Conservation (phyloP, 1,139 yeast genomes). For the Kluyveromyces marxianus region DNA sequence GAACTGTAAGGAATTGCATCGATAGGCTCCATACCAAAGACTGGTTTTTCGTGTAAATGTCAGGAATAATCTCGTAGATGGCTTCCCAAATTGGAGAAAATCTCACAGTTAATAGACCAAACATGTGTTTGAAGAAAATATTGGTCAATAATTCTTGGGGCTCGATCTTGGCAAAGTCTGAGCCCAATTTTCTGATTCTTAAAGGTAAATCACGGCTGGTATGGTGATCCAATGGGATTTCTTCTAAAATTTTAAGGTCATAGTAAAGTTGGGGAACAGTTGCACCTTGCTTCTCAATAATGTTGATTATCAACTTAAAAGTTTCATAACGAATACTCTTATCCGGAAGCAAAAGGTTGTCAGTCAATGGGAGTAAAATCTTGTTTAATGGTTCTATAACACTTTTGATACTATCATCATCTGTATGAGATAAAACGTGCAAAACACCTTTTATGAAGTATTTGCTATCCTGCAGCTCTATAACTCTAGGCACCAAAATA, state of each 20-base stretch:
- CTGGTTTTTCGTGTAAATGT: constrained; percentile 39
- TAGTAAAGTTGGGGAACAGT: constrained; percentile 33
- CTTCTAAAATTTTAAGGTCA: constrained; percentile 54
- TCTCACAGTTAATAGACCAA: constrained; percentile 67
- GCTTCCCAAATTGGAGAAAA: constrained; percentile 87
- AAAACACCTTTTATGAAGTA: constrained; percentile 22
- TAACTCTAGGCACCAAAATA: not conserved
- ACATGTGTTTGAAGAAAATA: constrained; percentile 48
- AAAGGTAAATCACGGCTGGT: constrained; percentile 69
- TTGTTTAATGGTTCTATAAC: not conserved
- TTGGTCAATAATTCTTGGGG: constrained; percentile 31
- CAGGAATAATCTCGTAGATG: constrained; percentile 52
- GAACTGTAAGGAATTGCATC: constrained; percentile 31
- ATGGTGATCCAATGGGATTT: constrained; percentile 60
- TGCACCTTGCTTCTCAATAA: constrained; percentile 27
- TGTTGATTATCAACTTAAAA: constrained; percentile 34
- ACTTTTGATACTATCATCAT: not conserved
- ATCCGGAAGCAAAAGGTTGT: constrained; percentile 41
- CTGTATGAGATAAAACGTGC: constrained; percentile 10
- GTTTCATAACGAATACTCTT: constrained; percentile 43
- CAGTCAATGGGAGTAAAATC: constrained; percentile 13
- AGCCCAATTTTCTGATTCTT: constrained; percentile 57
- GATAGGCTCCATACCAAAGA: constrained; percentile 52
- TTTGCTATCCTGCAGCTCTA: constrained; percentile 13
- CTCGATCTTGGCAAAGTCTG: constrained; percentile 38